Conservation (phyloP, 2,329 filamentous ascomycete genomes). For the Colletotrichum ledebouriae region DNA sequence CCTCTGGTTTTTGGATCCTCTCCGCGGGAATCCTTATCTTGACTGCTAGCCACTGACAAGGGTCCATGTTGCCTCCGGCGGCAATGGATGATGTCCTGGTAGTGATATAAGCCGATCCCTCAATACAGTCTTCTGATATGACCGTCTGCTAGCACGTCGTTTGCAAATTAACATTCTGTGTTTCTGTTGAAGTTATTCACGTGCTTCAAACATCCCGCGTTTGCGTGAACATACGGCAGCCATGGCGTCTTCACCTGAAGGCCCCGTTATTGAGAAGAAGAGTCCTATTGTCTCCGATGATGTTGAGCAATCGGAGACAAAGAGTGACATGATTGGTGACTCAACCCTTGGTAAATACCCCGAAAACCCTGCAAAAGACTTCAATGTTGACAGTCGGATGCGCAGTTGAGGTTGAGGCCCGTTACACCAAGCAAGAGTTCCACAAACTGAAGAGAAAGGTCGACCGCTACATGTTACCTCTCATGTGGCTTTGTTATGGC, state of each 20-base stretch:
- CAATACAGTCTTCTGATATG: too few relatives aligned
- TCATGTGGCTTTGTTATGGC: constrained; percentile 64
- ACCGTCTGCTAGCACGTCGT: neutral
- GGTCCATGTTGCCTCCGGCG: constrained; percentile 24
- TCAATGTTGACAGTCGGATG: neutral
- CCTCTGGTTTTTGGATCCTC: constrained; percentile 6
- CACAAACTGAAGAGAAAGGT: constrained; percentile 56
- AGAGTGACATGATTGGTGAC: constrained; percentile 24
- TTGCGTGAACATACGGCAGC: neutral
- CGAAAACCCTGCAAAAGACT: rapidly evolving
- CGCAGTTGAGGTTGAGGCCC: constrained; percentile 34
- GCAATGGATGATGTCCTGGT: neutral
- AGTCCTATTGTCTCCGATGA: constrained; percentile 19
- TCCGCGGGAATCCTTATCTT: constrained; percentile 41
- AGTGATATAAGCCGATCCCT: constrained; percentile 26
- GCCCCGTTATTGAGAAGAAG: constrained; percentile 28
- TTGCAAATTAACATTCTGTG: neutral
- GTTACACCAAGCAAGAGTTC: constrained; percentile 55
- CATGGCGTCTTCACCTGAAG: constrained; percentile 25
- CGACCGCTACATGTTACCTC: constrained; percentile 59
- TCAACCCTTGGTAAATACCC: constrained; percentile 19
- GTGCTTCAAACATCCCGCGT: neutral
- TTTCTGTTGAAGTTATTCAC: neutral
- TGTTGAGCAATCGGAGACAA: constrained; percentile 27
- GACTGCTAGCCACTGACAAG: neutral